Evolutionary conservation across 1,139 yeast species (phyloP), one percentile per base, ranked within the genome.

Genomic region (Arxiozyma bovina): DNA sequence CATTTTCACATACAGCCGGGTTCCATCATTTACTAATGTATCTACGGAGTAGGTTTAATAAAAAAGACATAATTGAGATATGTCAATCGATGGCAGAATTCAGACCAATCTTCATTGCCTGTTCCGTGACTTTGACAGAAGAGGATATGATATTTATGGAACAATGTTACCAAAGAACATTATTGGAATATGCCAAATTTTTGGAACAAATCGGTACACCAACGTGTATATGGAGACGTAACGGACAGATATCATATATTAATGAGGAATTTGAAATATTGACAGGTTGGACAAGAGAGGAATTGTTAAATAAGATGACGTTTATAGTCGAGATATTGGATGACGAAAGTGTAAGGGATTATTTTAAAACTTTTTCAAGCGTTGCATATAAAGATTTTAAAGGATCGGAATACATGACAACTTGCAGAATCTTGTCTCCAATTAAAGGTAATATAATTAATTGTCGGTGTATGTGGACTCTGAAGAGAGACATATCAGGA

Each of bases 111-210:
- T 91, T 91, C 67, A 90, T 91, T 62, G 97, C 97, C 1, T 87
- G 96, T 64, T 88, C 96, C 40, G 86, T 88, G 63, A 83, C 94
- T 3, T 72, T 93, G 48, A 87, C 90, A 55, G 96, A 88, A 61
- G 95, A 88, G 51, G 99, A 93, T 68, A 75, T 91, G 66, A 87
- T 91, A 7, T 93, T 93, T 65, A 90, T 93, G 88, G 99, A 93
- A 65, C 95, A 91, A 71, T 88, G 96, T 63, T 91, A 91, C 72
- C 98, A 93, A 69, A 73, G 99, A 50, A 90, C 98, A 0, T 72
- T 93, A 50, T 73, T 91, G 50, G 96, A 95, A 58, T 93, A 90
- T 68, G 94, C 89, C 61, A 87, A 84, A 67, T 87, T 87, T 67
- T 86, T 93, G 45, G 77, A 83, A 21, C 82, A 86, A 25, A 83